A percentile compares a stretch with the other conserved stretches of the same genome.
phyloP scores from a whole-genome alignment of 2,329 filamentous ascomycete genomes.

The Aspergillus sp. region DNA sequence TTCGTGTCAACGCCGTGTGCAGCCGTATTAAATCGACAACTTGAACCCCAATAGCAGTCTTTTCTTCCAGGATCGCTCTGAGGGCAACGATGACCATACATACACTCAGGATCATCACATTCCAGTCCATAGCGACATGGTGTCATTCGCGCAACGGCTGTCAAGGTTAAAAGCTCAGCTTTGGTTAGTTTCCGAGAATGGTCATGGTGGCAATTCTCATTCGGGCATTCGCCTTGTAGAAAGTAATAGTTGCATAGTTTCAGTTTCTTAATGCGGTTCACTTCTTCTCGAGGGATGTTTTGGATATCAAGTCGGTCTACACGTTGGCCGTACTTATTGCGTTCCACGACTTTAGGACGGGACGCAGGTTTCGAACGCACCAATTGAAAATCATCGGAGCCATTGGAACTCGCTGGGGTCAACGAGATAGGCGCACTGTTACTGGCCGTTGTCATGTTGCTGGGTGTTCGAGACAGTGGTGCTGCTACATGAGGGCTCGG shows the following conservation, averaged over 20 bases:
- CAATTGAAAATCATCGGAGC: slow-evolving; percentile 40
- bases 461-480: slow-evolving; percentile 38
- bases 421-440: slow-evolving; percentile 35
- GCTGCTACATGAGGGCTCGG: slow-evolving; percentile 33
- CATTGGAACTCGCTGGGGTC: slow-evolving; percentile 37
- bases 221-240: slow-evolving; percentile 59
- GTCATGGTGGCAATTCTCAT: slow-evolving; percentile 53
- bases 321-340: slow-evolving; percentile 61
- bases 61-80: slow-evolving; percentile 53
- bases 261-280: slow-evolving; percentile 60
- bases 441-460: slow-evolving; percentile 39
- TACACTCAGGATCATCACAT: slow-evolving; percentile 61
- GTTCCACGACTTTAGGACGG: slow-evolving; percentile 45
- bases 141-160: slow-evolving; percentile 62
- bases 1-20: slow-evolving; percentile 60
- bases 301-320: slow-evolving; percentile 54
- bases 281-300: slow-evolving; percentile 55
- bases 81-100: slow-evolving; percentile 64
- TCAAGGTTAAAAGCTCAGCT: slow-evolving; percentile 54
- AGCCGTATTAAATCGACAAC: slow-evolving; percentile 58
- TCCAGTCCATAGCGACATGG: slow-evolving; percentile 59
- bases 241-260: slow-evolving; percentile 65
- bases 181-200: slow-evolving; percentile 56
- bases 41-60: slow-evolving; percentile 58
- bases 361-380: slow-evolving; percentile 36